Evolutionary conservation across 2,329 filamentous ascomycete genomes (phyloP).

Genomic region (Xylariaceae sp.): DNA sequence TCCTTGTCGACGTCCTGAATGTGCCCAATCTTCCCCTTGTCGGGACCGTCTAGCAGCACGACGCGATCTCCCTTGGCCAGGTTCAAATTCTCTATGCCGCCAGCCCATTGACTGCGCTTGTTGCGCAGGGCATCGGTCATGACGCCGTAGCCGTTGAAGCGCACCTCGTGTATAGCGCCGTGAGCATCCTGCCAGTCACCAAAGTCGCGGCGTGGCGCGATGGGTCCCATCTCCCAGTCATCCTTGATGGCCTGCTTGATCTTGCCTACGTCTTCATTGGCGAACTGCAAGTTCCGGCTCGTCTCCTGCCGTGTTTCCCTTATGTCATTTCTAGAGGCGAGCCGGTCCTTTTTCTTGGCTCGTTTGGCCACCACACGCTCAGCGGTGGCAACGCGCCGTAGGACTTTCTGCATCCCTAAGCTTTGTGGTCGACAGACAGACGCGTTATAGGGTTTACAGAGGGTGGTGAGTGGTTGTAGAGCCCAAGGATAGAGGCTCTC

Average conservation of each 20-base stretch:
- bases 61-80: constrained; percentile 72
- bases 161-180: constrained; percentile 47
- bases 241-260: constrained; percentile 60
- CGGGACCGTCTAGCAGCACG: constrained; percentile 70
- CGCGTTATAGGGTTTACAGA: not conserved
- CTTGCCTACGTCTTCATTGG: constrained; percentile 32
- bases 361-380: constrained; percentile 32
- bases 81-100: constrained; percentile 53
- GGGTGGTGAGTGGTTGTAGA: not conserved
- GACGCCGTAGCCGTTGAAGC: constrained; percentile 17
- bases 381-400: constrained; percentile 31
- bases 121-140: constrained; percentile 30
- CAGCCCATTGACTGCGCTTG: constrained; percentile 46
- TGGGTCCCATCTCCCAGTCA: constrained; percentile 72
- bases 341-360: constrained; percentile 23
- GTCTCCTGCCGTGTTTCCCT: constrained; percentile 13
- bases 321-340: constrained; percentile 19
- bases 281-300: constrained; percentile 23
- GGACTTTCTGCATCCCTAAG: constrained; percentile 28
- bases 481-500: too few species aligned
- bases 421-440: not conserved
- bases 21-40: constrained; percentile 80
- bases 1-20: constrained; percentile 54
- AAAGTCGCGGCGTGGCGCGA: constrained; percentile 73
- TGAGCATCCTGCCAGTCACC: constrained; percentile 54